These are phyloP conservation scores for Lepiota venenata DNA, from an alignment of 768 basidiomycete genomes.

Conservation along the genomic window DNA sequence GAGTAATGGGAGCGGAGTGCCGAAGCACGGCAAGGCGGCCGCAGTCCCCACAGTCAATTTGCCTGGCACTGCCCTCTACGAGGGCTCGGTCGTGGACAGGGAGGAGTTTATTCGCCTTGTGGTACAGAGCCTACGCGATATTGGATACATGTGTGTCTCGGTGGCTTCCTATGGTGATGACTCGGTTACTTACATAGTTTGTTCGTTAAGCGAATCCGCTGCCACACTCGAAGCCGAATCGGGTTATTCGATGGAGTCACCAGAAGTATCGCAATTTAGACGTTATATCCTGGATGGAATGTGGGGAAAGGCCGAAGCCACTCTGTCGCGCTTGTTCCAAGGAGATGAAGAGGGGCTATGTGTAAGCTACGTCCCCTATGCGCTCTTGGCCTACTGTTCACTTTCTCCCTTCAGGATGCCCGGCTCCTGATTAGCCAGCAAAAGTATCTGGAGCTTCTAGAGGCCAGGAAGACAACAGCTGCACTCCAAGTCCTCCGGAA, in stretches of 20 bases:
- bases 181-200: background rate
- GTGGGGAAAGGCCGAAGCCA: conserved; percentile 76
- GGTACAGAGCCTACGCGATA: conserved; percentile 85
- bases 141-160: conserved; percentile 68
- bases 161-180: conserved; percentile 7
- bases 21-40: conserved; percentile 41
- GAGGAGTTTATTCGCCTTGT: conserved; percentile 91
- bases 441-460: conserved; percentile 93
- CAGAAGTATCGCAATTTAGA: conserved; percentile 77
- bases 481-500: conserved; percentile 85
- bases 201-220: conserved; percentile 70
- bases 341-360: conserved; percentile 62
- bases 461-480: conserved; percentile 71
- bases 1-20: conserved; percentile 43
- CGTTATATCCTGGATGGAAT: conserved; percentile 73
- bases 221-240: conserved; percentile 89
- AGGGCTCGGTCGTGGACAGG: conserved; percentile 75
- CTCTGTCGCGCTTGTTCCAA: conserved; percentile 68
- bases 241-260: conserved; percentile 80
- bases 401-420: conserved; percentile 53
- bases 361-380: conserved; percentile 39
- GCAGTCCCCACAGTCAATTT: conserved; percentile 59
- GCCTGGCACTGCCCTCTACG: conserved; percentile 73
- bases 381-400: conserved; percentile 8
- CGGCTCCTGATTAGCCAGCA: conserved; percentile 89